phyloP scores from a whole-genome alignment of 441 rosid species.

The Monsonia emarginata region DNA sequence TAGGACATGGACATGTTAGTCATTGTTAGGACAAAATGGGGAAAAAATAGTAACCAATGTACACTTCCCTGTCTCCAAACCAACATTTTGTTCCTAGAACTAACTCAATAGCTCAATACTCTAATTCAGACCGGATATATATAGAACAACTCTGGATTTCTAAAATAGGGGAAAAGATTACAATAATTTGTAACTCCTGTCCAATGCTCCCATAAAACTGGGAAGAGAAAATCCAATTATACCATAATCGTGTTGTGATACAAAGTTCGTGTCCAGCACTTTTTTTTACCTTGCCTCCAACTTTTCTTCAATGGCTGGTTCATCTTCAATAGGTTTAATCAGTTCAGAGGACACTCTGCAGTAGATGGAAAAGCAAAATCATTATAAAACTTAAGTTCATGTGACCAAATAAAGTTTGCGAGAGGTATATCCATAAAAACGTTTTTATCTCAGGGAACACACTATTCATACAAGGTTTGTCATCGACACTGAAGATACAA shows the following conservation, averaged over 20 bases:
- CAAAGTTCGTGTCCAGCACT: background rate
- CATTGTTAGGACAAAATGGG: constrained; percentile 9
- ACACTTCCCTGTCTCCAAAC: constrained; percentile 17
- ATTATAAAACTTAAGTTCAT: background rate
- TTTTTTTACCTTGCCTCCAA: background rate
- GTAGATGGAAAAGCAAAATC: background rate
- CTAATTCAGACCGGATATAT: constrained; percentile 1
- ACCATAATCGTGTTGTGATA: background rate
- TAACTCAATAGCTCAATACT: background rate
- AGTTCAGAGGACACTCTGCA: constrained; percentile 3
- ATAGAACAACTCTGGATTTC: constrained; percentile 3
- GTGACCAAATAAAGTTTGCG: background rate
- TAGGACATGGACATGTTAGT: constrained; percentile 9
- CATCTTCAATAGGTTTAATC: background rate
- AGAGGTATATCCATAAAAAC: background rate
- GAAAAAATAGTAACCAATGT: constrained; percentile 17
- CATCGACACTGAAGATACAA: too few species aligned
- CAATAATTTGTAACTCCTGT: constrained; percentile 1
- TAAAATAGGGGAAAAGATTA: background rate
- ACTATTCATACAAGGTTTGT: background rate
- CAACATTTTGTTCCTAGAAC: constrained; percentile 22
- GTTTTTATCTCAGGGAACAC: background rate
- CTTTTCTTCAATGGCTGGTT: background rate
- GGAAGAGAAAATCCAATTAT: background rate
- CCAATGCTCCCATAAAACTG: background rate